Percentiles rank a stretch among this genome's conserved stretches.
These are phyloP conservation scores for Fusarium agapanthi DNA, from an alignment of 2,329 filamentous ascomycete genomes.

Conservation along the genomic window DNA sequence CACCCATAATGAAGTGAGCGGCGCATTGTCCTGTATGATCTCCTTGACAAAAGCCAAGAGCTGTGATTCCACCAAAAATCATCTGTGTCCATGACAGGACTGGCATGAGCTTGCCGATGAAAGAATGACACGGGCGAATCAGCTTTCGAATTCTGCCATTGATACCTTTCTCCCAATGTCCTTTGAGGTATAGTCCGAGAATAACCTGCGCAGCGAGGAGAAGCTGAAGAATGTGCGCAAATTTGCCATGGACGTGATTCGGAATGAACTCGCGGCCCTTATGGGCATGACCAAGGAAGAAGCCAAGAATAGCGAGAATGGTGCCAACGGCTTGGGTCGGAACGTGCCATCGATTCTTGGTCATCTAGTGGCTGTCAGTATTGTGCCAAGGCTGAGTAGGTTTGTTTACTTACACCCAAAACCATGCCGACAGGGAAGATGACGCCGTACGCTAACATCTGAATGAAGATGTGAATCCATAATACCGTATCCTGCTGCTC, in stretches of 20 bases:
- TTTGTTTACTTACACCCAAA: conserved; percentile 72
- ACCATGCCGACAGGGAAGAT: conserved; percentile 97
- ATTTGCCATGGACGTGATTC: conserved; percentile 80
- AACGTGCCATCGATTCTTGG: conserved; percentile 93
- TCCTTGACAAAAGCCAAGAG: conserved; percentile 89
- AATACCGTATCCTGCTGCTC: conserved; percentile 74
- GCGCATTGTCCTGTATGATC: conserved; percentile 93
- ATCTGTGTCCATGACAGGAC: conserved; percentile 91
- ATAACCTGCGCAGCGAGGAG: conserved; percentile 79
- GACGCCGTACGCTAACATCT: conserved; percentile 87
- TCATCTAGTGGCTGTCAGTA: conserved; percentile 65
- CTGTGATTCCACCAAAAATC: conserved; percentile 93
- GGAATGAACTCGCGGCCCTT: conserved; percentile 84
- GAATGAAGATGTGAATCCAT: conserved; percentile 93
- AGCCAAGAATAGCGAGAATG: conserved; percentile 80
- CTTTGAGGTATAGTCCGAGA: conserved; percentile 85
- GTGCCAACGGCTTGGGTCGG: conserved; percentile 82
- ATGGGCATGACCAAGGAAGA: conserved; percentile 91
- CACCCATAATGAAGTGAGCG: conserved; percentile 99
- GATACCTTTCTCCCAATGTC: conserved; percentile 87
- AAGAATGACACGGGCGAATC: conserved; percentile 77
- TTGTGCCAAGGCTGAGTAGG: neutral
- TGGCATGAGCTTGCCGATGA: conserved; percentile 88
- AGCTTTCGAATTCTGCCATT: conserved; percentile 79
- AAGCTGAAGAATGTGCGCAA: conserved; percentile 83